A percentile compares a stretch with the other conserved stretches of the same genome.
phyloP scores from a whole-genome alignment of 2,329 filamentous ascomycete species.

The Hypomyces perniciosus region DNA sequence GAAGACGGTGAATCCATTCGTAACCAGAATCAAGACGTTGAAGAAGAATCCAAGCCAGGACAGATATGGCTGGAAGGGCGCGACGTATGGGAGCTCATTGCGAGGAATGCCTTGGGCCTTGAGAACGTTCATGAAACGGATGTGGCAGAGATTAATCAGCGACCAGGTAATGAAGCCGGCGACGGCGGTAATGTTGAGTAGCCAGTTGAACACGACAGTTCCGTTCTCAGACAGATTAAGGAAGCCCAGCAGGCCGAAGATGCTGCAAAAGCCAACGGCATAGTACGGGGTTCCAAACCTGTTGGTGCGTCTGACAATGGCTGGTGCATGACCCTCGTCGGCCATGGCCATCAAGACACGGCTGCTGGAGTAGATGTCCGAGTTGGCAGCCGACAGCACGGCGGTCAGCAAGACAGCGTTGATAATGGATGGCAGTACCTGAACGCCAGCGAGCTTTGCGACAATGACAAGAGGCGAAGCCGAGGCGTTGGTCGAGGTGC shows the following conservation, averaged over 20 bases:
- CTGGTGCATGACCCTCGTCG: conserved; percentile 56
- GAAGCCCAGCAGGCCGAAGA: conserved; percentile 60
- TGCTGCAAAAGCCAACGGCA: conserved; percentile 48
- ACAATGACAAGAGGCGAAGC: conserved; percentile 61
- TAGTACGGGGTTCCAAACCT: conserved; percentile 55
- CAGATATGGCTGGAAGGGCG: conserved; percentile 57
- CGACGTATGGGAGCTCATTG: conserved; percentile 52
- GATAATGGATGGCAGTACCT: conserved; percentile 61
- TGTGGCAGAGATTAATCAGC: conserved; percentile 57
- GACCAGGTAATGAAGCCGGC: conserved; percentile 67
- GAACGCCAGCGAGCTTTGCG: conserved; percentile 55
- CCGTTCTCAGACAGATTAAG: conserved; percentile 57
- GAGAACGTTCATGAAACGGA: conserved; percentile 59
- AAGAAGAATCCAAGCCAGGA: conserved; percentile 62
- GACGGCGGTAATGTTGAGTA: conserved; percentile 64
- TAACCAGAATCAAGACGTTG: conserved; percentile 57
- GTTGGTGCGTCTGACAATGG: conserved; percentile 54
- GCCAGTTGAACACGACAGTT: conserved; percentile 62
- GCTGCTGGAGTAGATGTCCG: conserved; percentile 67
- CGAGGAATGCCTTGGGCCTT: conserved; percentile 51
- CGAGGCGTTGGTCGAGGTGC: conserved; percentile 49
- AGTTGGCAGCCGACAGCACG: conserved; percentile 72
- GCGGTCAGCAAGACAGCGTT: conserved; percentile 74
- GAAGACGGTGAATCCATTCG: conserved; percentile 64
- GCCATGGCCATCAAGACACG: conserved; percentile 63